Percentiles rank a stretch among this genome's conserved stretches.
phyloP scores from a whole-genome alignment of 2,329 filamentous ascomycete genomes.

The Alternaria metachromatica region DNA sequence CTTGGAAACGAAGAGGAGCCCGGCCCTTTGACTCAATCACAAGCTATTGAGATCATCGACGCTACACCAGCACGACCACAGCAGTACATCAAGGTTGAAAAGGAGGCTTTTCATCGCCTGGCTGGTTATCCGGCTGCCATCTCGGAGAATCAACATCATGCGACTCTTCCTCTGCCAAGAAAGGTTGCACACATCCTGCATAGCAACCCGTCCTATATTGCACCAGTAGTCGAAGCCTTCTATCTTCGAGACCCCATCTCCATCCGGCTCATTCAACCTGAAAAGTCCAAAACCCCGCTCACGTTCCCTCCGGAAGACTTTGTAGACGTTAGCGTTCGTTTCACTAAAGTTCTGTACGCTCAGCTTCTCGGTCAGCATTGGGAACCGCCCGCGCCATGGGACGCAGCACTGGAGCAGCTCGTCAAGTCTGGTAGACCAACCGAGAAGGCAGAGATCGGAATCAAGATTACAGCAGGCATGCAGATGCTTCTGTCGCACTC shows the following conservation, averaged over 20 bases:
- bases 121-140: constrained; percentile 83
- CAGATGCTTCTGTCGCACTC: constrained; percentile 81
- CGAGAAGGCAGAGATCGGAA: constrained; percentile 69
- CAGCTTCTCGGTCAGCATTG: constrained; percentile 90
- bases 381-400: constrained; percentile 65
- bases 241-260: constrained; percentile 86
- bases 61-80: constrained; percentile 65
- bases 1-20: constrained; percentile 44
- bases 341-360: constrained; percentile 89
- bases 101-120: constrained; percentile 89
- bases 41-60: constrained; percentile 69
- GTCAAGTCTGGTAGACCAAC: constrained; percentile 41
- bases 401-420: constrained; percentile 48
- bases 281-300: constrained; percentile 59
- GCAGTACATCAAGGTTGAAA: constrained; percentile 76
- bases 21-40: constrained; percentile 62
- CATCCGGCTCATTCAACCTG: constrained; percentile 68
- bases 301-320: constrained; percentile 79
- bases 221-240: constrained; percentile 87
- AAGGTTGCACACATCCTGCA: constrained; percentile 83
- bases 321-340: constrained; percentile 77
- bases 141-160: constrained; percentile 74
- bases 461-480: constrained; percentile 90
- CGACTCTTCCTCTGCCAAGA: constrained; percentile 76
- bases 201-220: constrained; percentile 74